A percentile compares a stretch with the other conserved stretches of the same genome.
Conservation (phyloP, 345 rosid species). For the Linum trigynum region DNA sequence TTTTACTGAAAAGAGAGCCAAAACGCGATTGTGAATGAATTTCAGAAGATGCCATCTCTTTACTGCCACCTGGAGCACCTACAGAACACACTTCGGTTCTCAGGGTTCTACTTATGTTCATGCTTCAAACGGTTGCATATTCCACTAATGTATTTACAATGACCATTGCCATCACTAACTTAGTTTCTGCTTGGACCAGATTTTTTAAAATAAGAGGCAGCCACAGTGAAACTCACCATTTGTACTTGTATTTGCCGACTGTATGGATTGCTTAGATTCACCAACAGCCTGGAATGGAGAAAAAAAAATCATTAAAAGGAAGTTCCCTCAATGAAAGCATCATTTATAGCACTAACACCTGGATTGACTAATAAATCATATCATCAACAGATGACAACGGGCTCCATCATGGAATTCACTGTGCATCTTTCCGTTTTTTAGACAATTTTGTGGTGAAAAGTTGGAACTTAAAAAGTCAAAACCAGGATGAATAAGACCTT, state of each 20-base stretch:
- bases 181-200: no score
- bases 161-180: no score
- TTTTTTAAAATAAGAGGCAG: not conserved
- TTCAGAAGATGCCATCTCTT: no score
- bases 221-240: constrained; percentile 6
- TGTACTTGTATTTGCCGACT: constrained; percentile 19
- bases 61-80: constrained; percentile 33
- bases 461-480: no score
- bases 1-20: constrained; percentile 28
- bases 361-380: no score
- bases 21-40: constrained; percentile 33
- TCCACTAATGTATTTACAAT: not conserved
- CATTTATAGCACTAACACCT: not conserved
- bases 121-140: constrained; percentile 1
- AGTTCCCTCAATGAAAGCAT: not conserved
- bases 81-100: constrained; percentile 19
- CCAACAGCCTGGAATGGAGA: constrained; percentile 38
- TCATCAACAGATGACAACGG: no score
- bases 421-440: no score
- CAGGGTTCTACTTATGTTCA: no score
- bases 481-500: no score
- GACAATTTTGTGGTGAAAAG: no score
- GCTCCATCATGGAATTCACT: no score
- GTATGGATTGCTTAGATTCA: constrained; percentile 20
- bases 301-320: constrained; percentile 8